phyloP scores from a whole-genome alignment of 768 basidiomycete genomes.

The Rhizopogon sp. region DNA sequence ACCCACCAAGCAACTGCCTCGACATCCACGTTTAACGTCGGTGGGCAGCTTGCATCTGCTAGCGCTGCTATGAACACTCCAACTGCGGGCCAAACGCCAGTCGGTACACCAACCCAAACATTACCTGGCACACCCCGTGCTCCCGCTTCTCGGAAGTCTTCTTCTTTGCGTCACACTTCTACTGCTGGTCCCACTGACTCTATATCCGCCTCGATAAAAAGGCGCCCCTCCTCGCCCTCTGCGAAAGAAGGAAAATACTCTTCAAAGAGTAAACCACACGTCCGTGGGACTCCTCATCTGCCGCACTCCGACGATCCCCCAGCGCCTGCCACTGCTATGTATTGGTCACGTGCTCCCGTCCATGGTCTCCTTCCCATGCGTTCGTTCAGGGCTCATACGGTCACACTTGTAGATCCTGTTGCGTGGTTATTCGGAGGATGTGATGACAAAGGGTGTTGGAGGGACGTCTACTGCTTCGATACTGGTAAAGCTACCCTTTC shows the following conservation, averaged over 20 bases:
- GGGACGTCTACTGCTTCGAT: slow-evolving; percentile 82
- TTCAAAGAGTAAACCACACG: slow-evolving; percentile 20
- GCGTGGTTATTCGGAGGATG: slow-evolving; percentile 91
- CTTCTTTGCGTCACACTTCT: slow-evolving; percentile 25
- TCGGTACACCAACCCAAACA: background rate
- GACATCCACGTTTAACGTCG: slow-evolving; percentile 31
- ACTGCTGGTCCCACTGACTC: slow-evolving; percentile 21
- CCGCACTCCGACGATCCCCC: slow-evolving; percentile 56
- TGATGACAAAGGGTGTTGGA: slow-evolving; percentile 70
- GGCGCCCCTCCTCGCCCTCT: slow-evolving; percentile 22
- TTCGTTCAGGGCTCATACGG: slow-evolving; percentile 77
- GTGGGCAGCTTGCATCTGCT: slow-evolving; percentile 12
- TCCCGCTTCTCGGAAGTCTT: slow-evolving; percentile 24
- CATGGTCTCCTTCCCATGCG: slow-evolving; percentile 64
- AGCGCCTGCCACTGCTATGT: slow-evolving; percentile 72
- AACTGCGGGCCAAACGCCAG: background rate
- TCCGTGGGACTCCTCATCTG: slow-evolving; percentile 50
- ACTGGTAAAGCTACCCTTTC: slow-evolving; percentile 44
- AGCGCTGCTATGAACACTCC: background rate
- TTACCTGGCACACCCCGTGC: slow-evolving; percentile 22
- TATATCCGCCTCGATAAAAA: slow-evolving; percentile 18
- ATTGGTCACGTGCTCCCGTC: slow-evolving; percentile 83
- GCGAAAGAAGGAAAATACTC: slow-evolving; percentile 17
- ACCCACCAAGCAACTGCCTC: slow-evolving; percentile 30
- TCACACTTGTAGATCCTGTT: slow-evolving; percentile 74